Evolutionary conservation across 768 basidiomycete species (phyloP).

Genomic region (Heimioporus sp.): DNA sequence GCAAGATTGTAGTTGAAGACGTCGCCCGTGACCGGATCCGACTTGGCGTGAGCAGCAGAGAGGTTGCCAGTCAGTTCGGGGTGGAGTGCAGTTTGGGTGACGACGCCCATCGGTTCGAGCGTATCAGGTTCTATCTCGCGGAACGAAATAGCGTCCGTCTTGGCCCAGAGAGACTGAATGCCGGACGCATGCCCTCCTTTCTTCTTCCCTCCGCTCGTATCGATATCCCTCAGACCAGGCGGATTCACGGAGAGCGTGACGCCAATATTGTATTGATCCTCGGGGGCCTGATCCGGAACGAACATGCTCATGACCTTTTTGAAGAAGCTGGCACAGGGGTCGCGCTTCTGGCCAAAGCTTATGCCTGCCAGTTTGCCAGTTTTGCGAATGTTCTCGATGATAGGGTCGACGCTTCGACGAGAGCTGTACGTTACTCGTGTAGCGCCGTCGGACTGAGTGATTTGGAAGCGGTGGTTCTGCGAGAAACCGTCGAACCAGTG

Average conservation of each 20-base stretch:
- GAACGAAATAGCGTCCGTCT: slow-evolving; percentile 29
- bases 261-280: slow-evolving; percentile 20
- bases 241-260: slow-evolving; percentile 32
- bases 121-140: slow-evolving; percentile 37
- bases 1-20: slow-evolving; percentile 35
- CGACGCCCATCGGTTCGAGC: slow-evolving; percentile 34
- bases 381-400: slow-evolving; percentile 28
- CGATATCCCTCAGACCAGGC: slow-evolving; percentile 23
- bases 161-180: slow-evolving; percentile 29
- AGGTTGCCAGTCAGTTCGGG: slow-evolving; percentile 33
- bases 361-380: slow-evolving; percentile 18
- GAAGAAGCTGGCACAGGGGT: slow-evolving; percentile 31
- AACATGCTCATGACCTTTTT: slow-evolving; percentile 30
- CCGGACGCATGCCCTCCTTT: slow-evolving; percentile 24
- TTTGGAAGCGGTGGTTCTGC: slow-evolving; percentile 40
- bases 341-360: slow-evolving; percentile 32
- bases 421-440: slow-evolving; percentile 35
- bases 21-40: slow-evolving; percentile 35
- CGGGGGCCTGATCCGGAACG: slow-evolving; percentile 12
- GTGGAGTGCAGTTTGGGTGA: slow-evolving; percentile 28
- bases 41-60: slow-evolving; percentile 37
- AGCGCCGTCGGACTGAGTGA: slow-evolving; percentile 21
- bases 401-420: slow-evolving; percentile 27
- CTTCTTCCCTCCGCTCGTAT: slow-evolving; percentile 18
- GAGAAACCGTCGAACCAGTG: slow-evolving; percentile 45